These are phyloP conservation scores for Salix exigua DNA, from an alignment of 345 rosid species.

Conservation along the genomic window DNA sequence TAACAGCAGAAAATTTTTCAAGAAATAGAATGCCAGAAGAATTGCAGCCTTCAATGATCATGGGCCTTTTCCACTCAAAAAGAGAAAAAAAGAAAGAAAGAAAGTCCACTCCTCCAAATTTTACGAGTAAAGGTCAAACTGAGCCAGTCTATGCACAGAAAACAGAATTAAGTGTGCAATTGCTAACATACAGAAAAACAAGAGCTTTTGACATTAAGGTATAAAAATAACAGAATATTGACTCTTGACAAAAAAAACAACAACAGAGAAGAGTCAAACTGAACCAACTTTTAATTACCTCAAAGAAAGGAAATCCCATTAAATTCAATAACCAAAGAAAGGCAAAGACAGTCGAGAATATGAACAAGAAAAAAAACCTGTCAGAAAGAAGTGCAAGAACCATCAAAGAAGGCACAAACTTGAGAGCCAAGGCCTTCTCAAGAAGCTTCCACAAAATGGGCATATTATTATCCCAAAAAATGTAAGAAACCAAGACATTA, in stretches of 20 bases:
- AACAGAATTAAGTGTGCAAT: background rate
- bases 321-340: background rate
- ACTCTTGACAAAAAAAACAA: background rate
- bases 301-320: background rate
- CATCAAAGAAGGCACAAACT: constrained; percentile 22
- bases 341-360: background rate
- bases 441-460: constrained; percentile 34
- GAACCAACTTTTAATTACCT: background rate
- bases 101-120: background rate
- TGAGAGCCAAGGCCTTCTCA: constrained; percentile 28
- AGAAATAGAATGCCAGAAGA: background rate
- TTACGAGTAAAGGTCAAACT: background rate
- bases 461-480: constrained; percentile 32
- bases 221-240: background rate
- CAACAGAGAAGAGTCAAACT: background rate
- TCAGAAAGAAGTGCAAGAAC: constrained; percentile 27
- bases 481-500: constrained; percentile 21
- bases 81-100: too few relatives aligned
- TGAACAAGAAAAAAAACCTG: constrained; percentile 10
- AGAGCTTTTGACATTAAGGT: background rate
- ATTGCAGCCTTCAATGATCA: background rate
- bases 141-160: background rate
- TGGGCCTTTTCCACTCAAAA: background rate
- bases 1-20: background rate
- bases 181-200: background rate